Evolutionary conservation across 2,329 filamentous ascomycete species (phyloP).

Genomic region (Trichophyton benhamiae): DNA sequence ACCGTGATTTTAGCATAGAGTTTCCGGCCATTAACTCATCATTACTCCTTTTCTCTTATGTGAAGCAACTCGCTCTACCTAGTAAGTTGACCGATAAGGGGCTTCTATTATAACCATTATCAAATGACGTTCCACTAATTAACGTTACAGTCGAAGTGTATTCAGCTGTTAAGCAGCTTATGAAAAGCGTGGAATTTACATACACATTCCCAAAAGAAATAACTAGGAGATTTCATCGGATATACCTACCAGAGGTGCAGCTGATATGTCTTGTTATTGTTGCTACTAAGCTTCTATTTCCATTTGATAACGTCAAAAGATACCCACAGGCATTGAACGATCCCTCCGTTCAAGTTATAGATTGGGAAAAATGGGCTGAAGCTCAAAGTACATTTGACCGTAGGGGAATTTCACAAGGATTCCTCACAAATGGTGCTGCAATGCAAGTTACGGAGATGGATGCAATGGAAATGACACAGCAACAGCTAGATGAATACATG

Average conservation of each 20-base stretch:
- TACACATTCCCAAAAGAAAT: conserved; percentile 40
- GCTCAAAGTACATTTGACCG: conserved; percentile 33
- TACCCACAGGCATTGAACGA: conserved; percentile 42
- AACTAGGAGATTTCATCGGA: conserved; percentile 24
- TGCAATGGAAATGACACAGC: conserved; percentile 48
- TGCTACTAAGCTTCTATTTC: conserved; percentile 66
- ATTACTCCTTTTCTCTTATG: conserved; percentile 55
- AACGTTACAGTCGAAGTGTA: conserved; percentile 21
- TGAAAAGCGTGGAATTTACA: conserved; percentile 43
- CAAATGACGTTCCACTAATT: conserved; percentile 10
- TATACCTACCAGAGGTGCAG: conserved; percentile 61
- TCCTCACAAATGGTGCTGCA: conserved; percentile 37
- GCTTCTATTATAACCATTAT: background rate
- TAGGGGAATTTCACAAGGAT: conserved; percentile 21
- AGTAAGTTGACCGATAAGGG: conserved; percentile 36
- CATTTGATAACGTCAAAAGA: conserved; percentile 50
- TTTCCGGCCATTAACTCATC: conserved; percentile 63
- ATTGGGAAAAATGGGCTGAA: conserved; percentile 61
- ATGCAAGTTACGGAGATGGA: conserved; percentile 48
- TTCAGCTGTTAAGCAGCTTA: conserved; percentile 48
- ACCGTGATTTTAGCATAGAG: conserved; percentile 53
- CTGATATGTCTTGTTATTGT: conserved; percentile 60
- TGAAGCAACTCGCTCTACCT: conserved; percentile 62
- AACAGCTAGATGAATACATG: conserved; percentile 61
- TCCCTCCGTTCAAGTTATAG: conserved; percentile 47